A percentile compares a stretch with the other conserved stretches of the same genome.
Evolutionary conservation across 2,329 filamentous ascomycete genomes (phyloP).

Genomic region (Mariannaea sp.): DNA sequence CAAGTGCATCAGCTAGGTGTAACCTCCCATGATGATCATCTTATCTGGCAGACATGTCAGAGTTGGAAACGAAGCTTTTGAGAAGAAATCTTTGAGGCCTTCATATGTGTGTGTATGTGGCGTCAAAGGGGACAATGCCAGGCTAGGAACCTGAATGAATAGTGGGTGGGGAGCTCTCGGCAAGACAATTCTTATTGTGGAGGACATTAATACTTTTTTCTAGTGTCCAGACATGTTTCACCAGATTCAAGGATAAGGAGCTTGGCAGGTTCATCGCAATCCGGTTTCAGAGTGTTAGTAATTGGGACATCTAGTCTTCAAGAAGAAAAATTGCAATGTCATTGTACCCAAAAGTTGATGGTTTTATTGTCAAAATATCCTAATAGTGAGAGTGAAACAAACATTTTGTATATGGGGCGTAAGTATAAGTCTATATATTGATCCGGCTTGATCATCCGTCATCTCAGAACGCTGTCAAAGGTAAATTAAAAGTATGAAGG

Average conservation of each 20-base stretch:
- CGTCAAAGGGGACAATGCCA: not conserved
- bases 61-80: not conserved
- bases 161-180: too few species aligned
- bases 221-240: not conserved
- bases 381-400: too few species aligned
- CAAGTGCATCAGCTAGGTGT: not conserved
- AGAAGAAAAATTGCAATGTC: not conserved
- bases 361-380: not conserved
- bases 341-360: not conserved
- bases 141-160: not conserved
- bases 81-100: not conserved
- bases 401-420: not conserved
- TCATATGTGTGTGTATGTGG: not conserved
- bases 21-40: not conserved
- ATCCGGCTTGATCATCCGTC: constrained; percentile 29
- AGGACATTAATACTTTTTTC: not conserved
- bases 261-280: not conserved
- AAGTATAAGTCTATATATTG: constrained; percentile 27
- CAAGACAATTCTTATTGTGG: not conserved
- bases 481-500: constrained; percentile 35
- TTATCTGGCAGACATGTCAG: not conserved
- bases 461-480: constrained; percentile 32
- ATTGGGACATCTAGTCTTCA: not conserved
- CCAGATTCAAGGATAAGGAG: not conserved
- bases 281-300: not conserved